Conservation (phyloP, 192 early-diverging fungal species). For the Fimicolochytrium jonesii region DNA sequence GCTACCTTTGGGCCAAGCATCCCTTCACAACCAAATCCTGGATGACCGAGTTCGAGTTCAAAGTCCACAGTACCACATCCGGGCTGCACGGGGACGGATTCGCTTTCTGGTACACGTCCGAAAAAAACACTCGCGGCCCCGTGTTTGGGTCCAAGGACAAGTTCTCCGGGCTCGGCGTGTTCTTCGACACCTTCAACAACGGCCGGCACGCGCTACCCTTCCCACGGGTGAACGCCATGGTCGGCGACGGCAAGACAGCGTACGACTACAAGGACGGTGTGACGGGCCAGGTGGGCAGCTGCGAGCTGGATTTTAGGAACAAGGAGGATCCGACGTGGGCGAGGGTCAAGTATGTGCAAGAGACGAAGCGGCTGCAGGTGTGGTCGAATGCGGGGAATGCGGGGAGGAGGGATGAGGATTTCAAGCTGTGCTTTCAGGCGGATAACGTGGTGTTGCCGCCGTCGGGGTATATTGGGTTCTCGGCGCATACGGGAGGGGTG, state of each 20-base stretch:
- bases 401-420: constrained; percentile 47
- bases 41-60: constrained; percentile 92
- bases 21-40: constrained; percentile 64
- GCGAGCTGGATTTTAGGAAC: constrained; percentile 70
- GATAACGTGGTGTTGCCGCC: constrained; percentile 72
- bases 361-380: constrained; percentile 54
- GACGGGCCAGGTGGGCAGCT: constrained; percentile 49
- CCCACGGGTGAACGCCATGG: constrained; percentile 89
- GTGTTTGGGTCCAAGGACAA: constrained; percentile 27
- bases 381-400: constrained; percentile 47
- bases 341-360: constrained; percentile 70
- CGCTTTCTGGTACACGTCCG: constrained; percentile 88
- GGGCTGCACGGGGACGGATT: constrained; percentile 92
- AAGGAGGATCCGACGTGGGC: constrained; percentile 57
- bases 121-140: constrained; percentile 43
- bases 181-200: constrained; percentile 97
- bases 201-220: constrained; percentile 66
- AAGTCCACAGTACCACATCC: constrained; percentile 68
- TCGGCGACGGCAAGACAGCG: constrained; percentile 82
- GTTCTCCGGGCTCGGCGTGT: constrained; percentile 89
- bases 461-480: constrained; percentile 84
- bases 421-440: constrained; percentile 80
- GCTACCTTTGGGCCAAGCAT: constrained; percentile 77
- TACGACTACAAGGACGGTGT: constrained; percentile 90
- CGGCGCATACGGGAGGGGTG: constrained; percentile 91